Base-by-base conservation (phyloP, 2,329 filamentous ascomycete genomes). In the Colletotrichum navitas region DNA sequence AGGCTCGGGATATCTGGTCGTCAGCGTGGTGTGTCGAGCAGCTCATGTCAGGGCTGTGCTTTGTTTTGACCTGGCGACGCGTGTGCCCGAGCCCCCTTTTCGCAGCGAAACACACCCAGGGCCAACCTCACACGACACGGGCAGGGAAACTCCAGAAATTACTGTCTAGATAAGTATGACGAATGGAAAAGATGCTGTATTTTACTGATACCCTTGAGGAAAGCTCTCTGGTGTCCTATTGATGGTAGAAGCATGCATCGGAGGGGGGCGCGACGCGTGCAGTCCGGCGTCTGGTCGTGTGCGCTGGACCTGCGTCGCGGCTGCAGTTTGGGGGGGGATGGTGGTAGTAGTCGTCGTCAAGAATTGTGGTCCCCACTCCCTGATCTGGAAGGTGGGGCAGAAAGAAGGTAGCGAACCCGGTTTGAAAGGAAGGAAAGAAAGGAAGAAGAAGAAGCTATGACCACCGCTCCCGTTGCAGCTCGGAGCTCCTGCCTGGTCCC, bases 381-480 rank as follows among this genome's bases (percentile, higher is more conserved):
- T 67, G 64, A 71, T 71, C 41, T 59, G 68, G 68, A 67, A 71
- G 34, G 68, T 71, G 68, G 68, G 51, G 66, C 68, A 58, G 43
- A 51, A 51, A 29, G 45, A 45, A 45, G 45, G 32, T 21, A 51
- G 6, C 24, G 24, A 26, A 18, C 24, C 43, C 11, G 2, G 34
- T 36, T 36, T n/a, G n/a, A 18, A 45, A 45, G 8, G 43, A n/a
- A 45, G 21, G 21, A n/a, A n/a, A n/a, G 43, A 5, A 45, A n/a
- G 21, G 21, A 51, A 54, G 49, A 18, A 29, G 18, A 62, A 26
- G 59, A 62, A 71, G 68, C 68, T 71, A 71, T 71, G 68, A 63
- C 68, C 68, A 71, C 49, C 34, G 32, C 32, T 62, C 34, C 49
- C 24, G 41, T 39, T 58, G 41, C 51, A 66, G 63, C 63, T 59